Conservation (phyloP, 441 rosid species). For the Populus hybrid region DNA sequence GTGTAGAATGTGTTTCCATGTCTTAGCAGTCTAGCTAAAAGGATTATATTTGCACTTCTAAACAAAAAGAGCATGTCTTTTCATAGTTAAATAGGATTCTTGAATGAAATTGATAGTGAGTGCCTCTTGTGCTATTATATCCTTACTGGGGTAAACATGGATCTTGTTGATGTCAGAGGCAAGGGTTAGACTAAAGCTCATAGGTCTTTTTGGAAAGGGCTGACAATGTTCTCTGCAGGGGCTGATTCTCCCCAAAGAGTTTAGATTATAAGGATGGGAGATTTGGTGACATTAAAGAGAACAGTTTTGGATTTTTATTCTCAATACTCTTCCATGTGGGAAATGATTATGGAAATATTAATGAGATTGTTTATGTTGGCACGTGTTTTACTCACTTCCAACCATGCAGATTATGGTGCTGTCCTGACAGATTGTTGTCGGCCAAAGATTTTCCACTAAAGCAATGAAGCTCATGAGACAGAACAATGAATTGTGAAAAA, state of each 20-base stretch:
- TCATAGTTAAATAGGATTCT: too few relatives aligned
- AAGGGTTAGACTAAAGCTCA: too few relatives aligned
- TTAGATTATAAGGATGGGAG: background rate
- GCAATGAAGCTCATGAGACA: background rate
- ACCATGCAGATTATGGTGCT: background rate
- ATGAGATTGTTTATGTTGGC: background rate
- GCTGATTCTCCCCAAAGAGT: background rate
- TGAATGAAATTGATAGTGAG: too few relatives aligned
- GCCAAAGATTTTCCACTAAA: background rate
- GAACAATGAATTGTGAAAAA: background rate
- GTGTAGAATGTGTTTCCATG: background rate
- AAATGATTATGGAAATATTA: background rate
- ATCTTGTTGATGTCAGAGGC: too few relatives aligned
- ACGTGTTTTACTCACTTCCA: background rate
- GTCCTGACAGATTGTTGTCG: background rate
- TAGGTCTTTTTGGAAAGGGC: background rate
- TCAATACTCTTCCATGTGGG: background rate
- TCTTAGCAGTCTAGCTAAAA: too few relatives aligned
- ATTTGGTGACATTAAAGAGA: background rate
- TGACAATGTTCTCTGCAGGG: background rate
- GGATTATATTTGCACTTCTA: too few relatives aligned
- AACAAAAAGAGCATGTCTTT: too few relatives aligned
- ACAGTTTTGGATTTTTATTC: too few relatives aligned
- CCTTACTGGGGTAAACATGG: too few relatives aligned
- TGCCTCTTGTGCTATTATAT: too few relatives aligned